These are phyloP conservation scores for Talaromyces amestolkiae DNA, from an alignment of 2,329 filamentous ascomycete species.

Conservation along the genomic window DNA sequence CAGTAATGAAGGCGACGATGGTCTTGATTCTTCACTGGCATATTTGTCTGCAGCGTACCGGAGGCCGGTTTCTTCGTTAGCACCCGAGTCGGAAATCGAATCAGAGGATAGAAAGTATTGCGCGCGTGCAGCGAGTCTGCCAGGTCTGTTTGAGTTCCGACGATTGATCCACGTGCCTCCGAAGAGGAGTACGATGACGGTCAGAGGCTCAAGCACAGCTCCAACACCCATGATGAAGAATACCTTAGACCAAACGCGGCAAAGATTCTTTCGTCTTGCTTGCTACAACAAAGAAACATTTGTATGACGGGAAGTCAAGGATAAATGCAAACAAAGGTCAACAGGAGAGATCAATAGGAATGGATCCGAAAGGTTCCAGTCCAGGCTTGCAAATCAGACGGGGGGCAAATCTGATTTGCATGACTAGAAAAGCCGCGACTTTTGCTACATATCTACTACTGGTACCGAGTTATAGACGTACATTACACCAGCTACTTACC, in stretches of 20 bases:
- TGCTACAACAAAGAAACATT: not conserved
- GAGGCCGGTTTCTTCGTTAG: constrained; percentile 1
- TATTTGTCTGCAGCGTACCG: not conserved
- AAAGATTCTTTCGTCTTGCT: not conserved
- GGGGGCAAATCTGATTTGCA: not conserved
- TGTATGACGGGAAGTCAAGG: not conserved
- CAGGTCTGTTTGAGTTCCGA: constrained; percentile 14
- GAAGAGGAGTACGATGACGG: constrained; percentile 59
- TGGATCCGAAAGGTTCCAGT: not conserved
- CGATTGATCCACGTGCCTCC: constrained; percentile 64
- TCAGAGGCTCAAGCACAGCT: constrained; percentile 60
- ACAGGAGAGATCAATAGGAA: not conserved
- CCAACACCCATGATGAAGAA: constrained; percentile 51
- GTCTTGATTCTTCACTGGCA: constrained; percentile 20
- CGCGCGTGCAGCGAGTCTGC: not conserved
- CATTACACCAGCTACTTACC: not conserved
- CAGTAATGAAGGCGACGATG: constrained; percentile 44
- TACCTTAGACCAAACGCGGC: not conserved
- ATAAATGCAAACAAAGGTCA: not conserved
- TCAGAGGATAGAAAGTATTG: not conserved
- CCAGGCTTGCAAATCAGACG: not conserved
- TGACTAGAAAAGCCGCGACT: not conserved
- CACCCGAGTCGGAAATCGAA: not conserved
- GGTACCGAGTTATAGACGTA: not conserved
- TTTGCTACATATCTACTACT: not conserved